phyloP scores from a whole-genome alignment of 768 basidiomycete species.

The Austroboletus eburneus region DNA sequence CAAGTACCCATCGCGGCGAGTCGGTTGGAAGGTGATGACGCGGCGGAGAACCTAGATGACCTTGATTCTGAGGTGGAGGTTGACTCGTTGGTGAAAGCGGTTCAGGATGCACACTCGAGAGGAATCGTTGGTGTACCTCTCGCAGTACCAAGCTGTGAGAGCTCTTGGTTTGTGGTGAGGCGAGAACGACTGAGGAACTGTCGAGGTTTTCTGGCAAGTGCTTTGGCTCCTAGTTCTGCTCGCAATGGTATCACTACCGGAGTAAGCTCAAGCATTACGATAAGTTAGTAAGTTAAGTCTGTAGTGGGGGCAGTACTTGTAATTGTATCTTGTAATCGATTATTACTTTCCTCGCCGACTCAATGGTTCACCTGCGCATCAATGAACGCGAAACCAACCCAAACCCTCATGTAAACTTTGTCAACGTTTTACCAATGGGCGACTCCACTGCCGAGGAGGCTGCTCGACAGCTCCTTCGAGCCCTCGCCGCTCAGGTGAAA shows the following conservation, averaged over 20 bases:
- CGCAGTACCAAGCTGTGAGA: constrained; percentile 67
- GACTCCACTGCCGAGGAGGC: constrained; percentile 50
- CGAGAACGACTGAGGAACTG: constrained; percentile 59
- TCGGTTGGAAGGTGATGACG: constrained; percentile 55
- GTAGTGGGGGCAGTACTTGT: background rate
- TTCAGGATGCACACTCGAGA: constrained; percentile 50
- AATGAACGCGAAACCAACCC: constrained; percentile 71
- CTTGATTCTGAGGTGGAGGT: constrained; percentile 84
- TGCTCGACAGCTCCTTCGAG: constrained; percentile 67
- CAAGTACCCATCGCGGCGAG: constrained; percentile 48
- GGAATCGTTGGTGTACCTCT: constrained; percentile 63
- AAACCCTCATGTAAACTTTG: constrained; percentile 76
- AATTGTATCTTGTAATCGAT: background rate
- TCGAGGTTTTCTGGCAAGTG: constrained; percentile 53
- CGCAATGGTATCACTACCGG: constrained; percentile 24
- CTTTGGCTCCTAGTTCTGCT: constrained; percentile 32
- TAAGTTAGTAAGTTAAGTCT: constrained; percentile 9
- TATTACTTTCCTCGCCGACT: too few relatives aligned
- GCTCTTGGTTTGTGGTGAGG: constrained; percentile 79
- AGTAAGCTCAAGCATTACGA: constrained; percentile 14
- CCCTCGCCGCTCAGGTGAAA: constrained; percentile 78
- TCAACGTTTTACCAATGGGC: constrained; percentile 47
- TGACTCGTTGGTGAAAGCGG: constrained; percentile 64
- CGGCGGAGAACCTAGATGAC: constrained; percentile 68
- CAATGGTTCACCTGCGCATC: constrained; percentile 66